Evolutionary conservation across 2,329 filamentous ascomycete species (phyloP).

Genomic region (Colletotrichum brevisporum): DNA sequence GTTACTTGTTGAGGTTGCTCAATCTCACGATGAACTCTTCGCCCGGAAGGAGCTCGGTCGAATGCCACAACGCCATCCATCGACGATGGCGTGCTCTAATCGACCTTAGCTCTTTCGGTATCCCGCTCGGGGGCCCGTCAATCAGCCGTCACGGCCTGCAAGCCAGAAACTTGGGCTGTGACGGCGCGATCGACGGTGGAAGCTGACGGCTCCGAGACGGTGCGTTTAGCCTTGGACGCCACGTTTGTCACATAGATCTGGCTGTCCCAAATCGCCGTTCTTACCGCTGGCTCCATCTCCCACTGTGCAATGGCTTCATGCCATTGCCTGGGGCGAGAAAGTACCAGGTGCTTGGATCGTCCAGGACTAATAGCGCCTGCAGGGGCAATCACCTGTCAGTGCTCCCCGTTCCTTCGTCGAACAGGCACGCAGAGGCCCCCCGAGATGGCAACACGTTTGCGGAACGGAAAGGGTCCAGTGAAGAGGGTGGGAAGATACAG

Average conservation of each 20-base stretch:
- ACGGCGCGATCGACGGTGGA: conserved; percentile 20
- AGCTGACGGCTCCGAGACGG: conserved; percentile 12
- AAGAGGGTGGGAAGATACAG: background rate
- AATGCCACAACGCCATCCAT: conserved; percentile 25
- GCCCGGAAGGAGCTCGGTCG: conserved; percentile 21
- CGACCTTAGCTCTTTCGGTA: conserved; percentile 5
- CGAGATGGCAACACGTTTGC: conserved; percentile 13
- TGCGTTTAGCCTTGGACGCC: background rate
- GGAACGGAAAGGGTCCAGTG: conserved; percentile 33
- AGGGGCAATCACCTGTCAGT: conserved; percentile 14
- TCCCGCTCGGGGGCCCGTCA: conserved; percentile 13
- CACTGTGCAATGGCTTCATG: conserved; percentile 17
- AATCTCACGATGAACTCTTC: conserved; percentile 34
- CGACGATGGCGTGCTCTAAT: conserved; percentile 17
- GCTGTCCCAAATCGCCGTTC: conserved; percentile 10
- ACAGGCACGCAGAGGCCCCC: conserved; percentile 24
- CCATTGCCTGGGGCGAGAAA: conserved; percentile 32
- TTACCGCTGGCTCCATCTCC: background rate
- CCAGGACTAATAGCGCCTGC: conserved; percentile 9
- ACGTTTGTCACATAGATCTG: background rate
- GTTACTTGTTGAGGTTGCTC: conserved; percentile 18
- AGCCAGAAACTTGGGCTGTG: conserved; percentile 11
- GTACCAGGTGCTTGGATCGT: conserved; percentile 19
- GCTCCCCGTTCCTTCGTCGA: conserved; percentile 14
- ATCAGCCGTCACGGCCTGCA: conserved; percentile 15